A percentile compares a stretch with the other conserved stretches of the same genome.
phyloP scores from a whole-genome alignment of 441 rosid genomes.

The Gossypium davidsonii region DNA sequence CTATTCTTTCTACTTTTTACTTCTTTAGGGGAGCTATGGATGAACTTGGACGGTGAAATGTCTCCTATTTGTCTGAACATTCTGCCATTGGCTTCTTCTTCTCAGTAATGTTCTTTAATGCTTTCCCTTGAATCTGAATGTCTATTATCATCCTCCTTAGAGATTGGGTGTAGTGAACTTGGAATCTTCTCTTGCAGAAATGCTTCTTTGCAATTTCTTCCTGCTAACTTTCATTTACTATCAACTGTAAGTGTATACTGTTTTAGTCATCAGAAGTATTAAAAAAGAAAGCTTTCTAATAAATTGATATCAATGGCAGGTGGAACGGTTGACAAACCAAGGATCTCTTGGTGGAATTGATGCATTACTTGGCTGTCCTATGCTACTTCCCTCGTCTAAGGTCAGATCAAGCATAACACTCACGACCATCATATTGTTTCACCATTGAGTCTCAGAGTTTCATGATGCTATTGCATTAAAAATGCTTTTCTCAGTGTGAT shows the following conservation, averaged over 20 bases:
- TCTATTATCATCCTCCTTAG: slow-evolving; percentile 12
- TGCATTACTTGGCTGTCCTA: slow-evolving; percentile 88
- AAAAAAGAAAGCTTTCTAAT: slow-evolving; percentile 10
- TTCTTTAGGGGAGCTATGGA: slow-evolving; percentile 76
- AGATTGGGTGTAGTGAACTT: slow-evolving; percentile 21
- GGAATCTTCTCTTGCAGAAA: slow-evolving; percentile 42
- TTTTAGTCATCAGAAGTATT: slow-evolving; percentile 21
- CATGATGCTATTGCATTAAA: background rate
- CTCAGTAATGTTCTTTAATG: slow-evolving; percentile 37
- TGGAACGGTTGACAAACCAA: slow-evolving; percentile 69
- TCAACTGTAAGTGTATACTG: slow-evolving; percentile 53
- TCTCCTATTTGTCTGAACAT: slow-evolving; percentile 85
- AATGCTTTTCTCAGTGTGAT: background rate
- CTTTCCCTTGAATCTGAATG: slow-evolving; percentile 14
- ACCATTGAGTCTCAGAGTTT: slow-evolving; percentile 1
- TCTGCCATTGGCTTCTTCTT: slow-evolving; percentile 61
- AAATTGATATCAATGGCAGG: slow-evolving; percentile 32
- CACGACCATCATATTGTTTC: background rate
- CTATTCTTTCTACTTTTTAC: slow-evolving; percentile 20
- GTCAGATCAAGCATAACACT: slow-evolving; percentile 29
- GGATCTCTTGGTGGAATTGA: slow-evolving; percentile 87
- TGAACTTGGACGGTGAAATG: slow-evolving; percentile 84
- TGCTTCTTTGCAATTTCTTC: slow-evolving; percentile 57
- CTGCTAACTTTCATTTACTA: slow-evolving; percentile 64
- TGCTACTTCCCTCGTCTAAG: slow-evolving; percentile 78